A percentile compares a stretch with the other conserved stretches of the same genome.
Evolutionary conservation across 352 stramenopile species (phyloP).

Genomic region (Globisporangium solare): DNA sequence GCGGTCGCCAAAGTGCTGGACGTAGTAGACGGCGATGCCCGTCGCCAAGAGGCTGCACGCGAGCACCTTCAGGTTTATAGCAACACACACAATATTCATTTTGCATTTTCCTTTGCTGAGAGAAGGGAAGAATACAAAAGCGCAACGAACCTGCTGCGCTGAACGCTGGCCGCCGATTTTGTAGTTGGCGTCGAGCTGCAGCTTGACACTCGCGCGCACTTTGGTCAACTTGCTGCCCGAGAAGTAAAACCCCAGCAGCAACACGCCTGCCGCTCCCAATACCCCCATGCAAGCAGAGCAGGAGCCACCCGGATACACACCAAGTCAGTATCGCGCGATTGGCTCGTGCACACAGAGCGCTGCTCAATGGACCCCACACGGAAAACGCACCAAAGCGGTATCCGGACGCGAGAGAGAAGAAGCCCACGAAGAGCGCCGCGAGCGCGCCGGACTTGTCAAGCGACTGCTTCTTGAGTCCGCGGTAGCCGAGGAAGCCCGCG

Average conservation of each 20-base stretch:
- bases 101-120: too few relatives aligned
- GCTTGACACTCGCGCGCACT: constrained; percentile 49
- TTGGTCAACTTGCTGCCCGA: constrained; percentile 85
- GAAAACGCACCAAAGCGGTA: constrained; percentile 57
- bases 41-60: constrained; percentile 68
- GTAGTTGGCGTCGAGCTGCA: constrained; percentile 65
- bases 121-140: too few relatives aligned
- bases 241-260: constrained; percentile 85
- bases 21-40: constrained; percentile 53
- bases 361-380: too few relatives aligned
- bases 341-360: too few relatives aligned
- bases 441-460: constrained; percentile 51
- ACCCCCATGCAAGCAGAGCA: constrained; percentile 2
- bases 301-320: neutral
- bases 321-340: neutral
- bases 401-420: constrained; percentile 52
- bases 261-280: constrained; percentile 30
- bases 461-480: constrained; percentile 67
- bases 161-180: constrained; percentile 76
- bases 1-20: constrained; percentile 33
- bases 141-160: constrained; percentile 30
- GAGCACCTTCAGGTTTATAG: constrained; percentile 56
- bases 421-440: constrained; percentile 62
- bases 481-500: constrained; percentile 29
- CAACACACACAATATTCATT: neutral